Evolutionary conservation across 352 stramenopile species (phyloP).

Genomic region (Globisporangium heterothallicum): DNA sequence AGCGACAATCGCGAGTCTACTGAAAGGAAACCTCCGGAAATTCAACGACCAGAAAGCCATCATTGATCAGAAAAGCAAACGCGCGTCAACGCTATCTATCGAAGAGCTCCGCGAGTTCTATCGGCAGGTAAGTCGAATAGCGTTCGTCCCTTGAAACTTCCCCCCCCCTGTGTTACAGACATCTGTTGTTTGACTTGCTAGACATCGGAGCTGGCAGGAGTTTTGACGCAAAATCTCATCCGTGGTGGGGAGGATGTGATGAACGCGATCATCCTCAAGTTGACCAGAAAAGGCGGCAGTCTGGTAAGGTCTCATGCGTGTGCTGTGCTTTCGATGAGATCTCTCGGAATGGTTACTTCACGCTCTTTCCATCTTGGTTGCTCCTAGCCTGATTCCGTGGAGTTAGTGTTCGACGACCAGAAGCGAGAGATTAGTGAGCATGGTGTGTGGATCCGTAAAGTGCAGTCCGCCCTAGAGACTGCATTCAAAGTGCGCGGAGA

Average conservation of each 20-base stretch:
- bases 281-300: conserved; percentile 30
- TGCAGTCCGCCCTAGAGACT: conserved; percentile 21
- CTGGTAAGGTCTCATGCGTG: conserved; percentile 24
- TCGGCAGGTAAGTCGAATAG: conserved; percentile 3
- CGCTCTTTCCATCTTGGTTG: background rate
- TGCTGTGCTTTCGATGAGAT: background rate
- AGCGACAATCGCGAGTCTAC: conserved; percentile 18
- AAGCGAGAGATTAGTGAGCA: conserved; percentile 41
- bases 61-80: conserved; percentile 15
- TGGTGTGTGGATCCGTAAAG: conserved; percentile 47
- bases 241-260: conserved; percentile 69
- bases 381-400: conserved; percentile 22
- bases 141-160: background rate
- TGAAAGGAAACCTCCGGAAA: conserved; percentile 39
- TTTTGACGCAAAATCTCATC: conserved; percentile 47
- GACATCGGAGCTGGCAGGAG: conserved; percentile 29
- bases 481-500: conserved; percentile 25
- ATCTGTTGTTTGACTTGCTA: conserved; percentile 11
- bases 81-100: conserved; percentile 6
- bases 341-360: background rate
- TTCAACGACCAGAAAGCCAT: conserved; percentile 14
- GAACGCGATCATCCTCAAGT: conserved; percentile 47
- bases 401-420: conserved; percentile 38
- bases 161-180: background rate
- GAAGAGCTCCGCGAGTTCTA: conserved; percentile 15